phyloP scores from a whole-genome alignment of 495 filamentous ascomycete genomes.

The Elaphomyces granulatus region DNA sequence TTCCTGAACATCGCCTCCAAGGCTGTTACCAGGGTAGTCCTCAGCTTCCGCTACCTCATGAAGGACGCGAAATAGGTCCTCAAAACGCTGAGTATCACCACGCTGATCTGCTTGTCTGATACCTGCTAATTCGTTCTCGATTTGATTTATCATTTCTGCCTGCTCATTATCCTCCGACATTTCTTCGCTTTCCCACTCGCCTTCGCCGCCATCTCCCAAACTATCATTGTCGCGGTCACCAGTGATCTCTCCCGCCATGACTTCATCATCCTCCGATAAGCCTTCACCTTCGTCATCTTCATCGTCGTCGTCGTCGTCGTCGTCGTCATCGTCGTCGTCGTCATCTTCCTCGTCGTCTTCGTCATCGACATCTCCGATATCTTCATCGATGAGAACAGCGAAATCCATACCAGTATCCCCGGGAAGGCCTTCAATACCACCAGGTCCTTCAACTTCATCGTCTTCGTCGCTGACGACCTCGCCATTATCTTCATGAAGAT shows the following conservation, averaged over 20 bases:
- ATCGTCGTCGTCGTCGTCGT: constrained; percentile 38
- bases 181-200: constrained; percentile 47
- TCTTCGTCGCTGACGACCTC: constrained; percentile 85
- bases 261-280: constrained; percentile 36
- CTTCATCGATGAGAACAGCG: constrained; percentile 72
- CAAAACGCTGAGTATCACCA: constrained; percentile 40
- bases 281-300: constrained; percentile 39
- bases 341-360: constrained; percentile 53
- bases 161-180: constrained; percentile 42
- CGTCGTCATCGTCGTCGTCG: constrained; percentile 42
- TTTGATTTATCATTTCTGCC: constrained; percentile 35
- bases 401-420: constrained; percentile 65
- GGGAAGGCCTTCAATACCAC: constrained; percentile 68
- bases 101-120: constrained; percentile 53
- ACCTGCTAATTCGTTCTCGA: constrained; percentile 39
- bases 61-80: constrained; percentile 30
- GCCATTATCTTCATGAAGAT: constrained; percentile 58
- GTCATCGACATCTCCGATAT: constrained; percentile 46
- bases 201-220: constrained; percentile 40
- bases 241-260: constrained; percentile 39
- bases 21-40: constrained; percentile 22
- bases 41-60: constrained; percentile 27
- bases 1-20: constrained; percentile 29
- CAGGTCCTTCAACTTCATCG: constrained; percentile 64
- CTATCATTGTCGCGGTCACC: constrained; percentile 53